phyloP scores from a whole-genome alignment of 306 rosid genomes.

The Lithocarpus polystachyus region DNA sequence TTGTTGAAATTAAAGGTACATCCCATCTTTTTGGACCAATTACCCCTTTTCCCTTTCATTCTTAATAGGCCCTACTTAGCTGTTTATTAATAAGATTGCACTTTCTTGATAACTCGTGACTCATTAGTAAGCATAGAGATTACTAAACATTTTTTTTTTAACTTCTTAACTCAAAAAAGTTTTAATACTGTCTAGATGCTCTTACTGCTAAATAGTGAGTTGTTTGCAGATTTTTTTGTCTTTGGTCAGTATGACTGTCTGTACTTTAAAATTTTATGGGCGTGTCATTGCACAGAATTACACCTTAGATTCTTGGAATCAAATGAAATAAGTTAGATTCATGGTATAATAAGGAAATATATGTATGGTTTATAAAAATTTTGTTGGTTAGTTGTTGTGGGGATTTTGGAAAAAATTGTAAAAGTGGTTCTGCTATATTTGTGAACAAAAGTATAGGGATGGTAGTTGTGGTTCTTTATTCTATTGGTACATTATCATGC shows the following conservation, averaged over 20 bases:
- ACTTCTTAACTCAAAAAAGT: not conserved
- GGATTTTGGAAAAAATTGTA: slow-evolving; percentile 40
- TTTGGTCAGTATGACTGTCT: not conserved
- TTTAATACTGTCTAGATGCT: not conserved
- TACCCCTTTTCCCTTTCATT: not conserved
- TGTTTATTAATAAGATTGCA: not conserved
- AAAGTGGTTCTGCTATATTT: slow-evolving; percentile 54
- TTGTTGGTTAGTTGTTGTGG: slow-evolving; percentile 45
- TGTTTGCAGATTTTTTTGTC: not conserved
- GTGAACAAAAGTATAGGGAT: slow-evolving; percentile 35
- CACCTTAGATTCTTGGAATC: too few relatives aligned
- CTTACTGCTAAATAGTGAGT: not conserved
- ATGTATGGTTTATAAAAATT: not conserved
- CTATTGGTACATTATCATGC: slow-evolving; percentile 49
- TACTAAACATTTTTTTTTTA: not conserved
- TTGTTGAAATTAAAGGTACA: not conserved
- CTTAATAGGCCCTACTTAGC: not conserved
- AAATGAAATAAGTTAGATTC: not conserved
- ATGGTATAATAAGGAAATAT: slow-evolving; percentile 1
- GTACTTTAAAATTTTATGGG: too few relatives aligned
- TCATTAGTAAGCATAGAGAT: too few relatives aligned
- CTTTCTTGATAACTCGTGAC: not conserved
- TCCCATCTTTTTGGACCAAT: not conserved
- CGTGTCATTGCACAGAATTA: not conserved
- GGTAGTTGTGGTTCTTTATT: slow-evolving; percentile 77